Percentiles rank a stretch among this genome's conserved stretches.
Conservation (phyloP, 345 rosid species). For the Pelargonium nanum region DNA sequence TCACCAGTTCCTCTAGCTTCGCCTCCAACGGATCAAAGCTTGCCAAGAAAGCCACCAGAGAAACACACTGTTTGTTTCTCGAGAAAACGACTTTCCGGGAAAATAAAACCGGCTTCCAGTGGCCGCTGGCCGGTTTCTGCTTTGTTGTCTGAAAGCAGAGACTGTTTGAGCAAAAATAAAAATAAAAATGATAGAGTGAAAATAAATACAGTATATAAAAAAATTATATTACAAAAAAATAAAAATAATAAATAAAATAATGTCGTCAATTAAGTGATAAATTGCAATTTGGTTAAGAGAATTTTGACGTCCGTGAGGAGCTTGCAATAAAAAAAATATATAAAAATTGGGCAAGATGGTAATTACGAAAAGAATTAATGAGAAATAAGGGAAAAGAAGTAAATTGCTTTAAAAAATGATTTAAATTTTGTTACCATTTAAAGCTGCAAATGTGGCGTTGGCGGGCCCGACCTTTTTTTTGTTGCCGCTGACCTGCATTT, state of each 20-base stretch:
- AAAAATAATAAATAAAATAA: conserved; percentile 1
- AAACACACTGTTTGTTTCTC: conserved; percentile 10
- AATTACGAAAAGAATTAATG: conserved; percentile 8
- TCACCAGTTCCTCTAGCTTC: not conserved
- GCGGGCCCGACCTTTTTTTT: conserved; percentile 16
- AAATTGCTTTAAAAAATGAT: not conserved
- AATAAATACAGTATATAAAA: conserved; percentile 1
- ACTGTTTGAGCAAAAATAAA: conserved; percentile 5
- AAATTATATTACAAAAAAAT: not conserved
- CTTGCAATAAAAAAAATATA: conserved; percentile 28
- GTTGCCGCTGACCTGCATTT: conserved; percentile 29
- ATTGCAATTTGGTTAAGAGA: conserved; percentile 41
- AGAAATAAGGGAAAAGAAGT: conserved; percentile 8
- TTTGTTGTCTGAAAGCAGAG: conserved; percentile 18
- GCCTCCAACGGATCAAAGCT: too few relatives aligned
- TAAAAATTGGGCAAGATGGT: conserved; percentile 18
- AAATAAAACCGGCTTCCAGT: conserved; percentile 4
- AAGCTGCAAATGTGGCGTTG: conserved; percentile 22
- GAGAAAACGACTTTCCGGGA: conserved; percentile 21
- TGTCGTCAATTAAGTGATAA: conserved; percentile 32
- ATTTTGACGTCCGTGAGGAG: conserved; percentile 54
- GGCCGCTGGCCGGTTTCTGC: conserved; percentile 2
- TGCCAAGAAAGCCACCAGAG: too few relatives aligned
- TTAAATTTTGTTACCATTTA: conserved; percentile 12
- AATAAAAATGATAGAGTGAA: conserved; percentile 6